Conservation (phyloP, 2,329 filamentous ascomycete species). For the Helotiales sp. region DNA sequence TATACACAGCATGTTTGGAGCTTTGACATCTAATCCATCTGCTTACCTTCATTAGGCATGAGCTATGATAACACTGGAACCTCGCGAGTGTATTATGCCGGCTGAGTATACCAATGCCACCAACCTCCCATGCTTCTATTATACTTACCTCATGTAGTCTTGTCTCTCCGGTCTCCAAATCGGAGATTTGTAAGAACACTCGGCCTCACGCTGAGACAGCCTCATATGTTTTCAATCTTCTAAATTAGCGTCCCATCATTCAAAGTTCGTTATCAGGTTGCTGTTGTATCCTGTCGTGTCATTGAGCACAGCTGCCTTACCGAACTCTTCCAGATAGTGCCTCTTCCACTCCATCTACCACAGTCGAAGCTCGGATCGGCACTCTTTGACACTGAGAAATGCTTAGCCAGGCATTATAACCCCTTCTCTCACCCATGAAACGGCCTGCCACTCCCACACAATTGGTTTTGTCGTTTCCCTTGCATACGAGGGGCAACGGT, state of each 20-base stretch:
- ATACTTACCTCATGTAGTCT: not conserved
- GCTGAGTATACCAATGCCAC: too few relatives aligned
- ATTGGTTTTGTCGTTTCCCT: not conserved
- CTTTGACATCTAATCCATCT: too few relatives aligned
- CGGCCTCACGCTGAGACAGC: not conserved
- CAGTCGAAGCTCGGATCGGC: not conserved
- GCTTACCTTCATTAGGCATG: too few relatives aligned
- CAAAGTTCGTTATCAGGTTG: not conserved
- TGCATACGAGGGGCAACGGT: not conserved
- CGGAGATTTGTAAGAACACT: not conserved
- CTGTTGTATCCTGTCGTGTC: not conserved
- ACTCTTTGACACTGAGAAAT: not conserved
- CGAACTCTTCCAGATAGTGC: not conserved
- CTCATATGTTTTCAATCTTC: not conserved
- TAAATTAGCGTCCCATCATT: not conserved
- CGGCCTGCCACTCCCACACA: not conserved
- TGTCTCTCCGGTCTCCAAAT: not conserved
- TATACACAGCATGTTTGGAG: too few relatives aligned
- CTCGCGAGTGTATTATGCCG: too few relatives aligned
- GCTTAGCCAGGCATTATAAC: not conserved
- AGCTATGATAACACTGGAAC: too few relatives aligned
- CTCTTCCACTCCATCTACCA: not conserved
- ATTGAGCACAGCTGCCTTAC: not conserved
- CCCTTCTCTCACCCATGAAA: not conserved
- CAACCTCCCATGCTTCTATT: not conserved